phyloP scores from a whole-genome alignment of 495 filamentous ascomycete genomes.

The Parathielavia hyrcaniae region DNA sequence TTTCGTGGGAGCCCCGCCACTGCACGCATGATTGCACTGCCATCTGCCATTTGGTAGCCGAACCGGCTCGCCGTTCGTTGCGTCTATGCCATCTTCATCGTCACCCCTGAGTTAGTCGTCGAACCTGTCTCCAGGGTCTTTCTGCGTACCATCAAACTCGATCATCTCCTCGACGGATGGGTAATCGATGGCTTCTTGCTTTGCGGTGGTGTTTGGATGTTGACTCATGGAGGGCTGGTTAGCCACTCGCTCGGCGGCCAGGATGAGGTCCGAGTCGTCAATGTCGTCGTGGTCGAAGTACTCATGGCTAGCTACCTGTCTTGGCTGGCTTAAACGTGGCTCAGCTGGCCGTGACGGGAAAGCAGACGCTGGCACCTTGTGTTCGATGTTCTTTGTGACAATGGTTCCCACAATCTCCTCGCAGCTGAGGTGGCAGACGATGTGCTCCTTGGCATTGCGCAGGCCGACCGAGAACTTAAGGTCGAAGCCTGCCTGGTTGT shows the following conservation, averaged over 20 bases:
- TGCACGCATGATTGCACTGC: slow-evolving; percentile 75
- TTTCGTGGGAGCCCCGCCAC: slow-evolving; percentile 62
- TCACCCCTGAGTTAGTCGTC: slow-evolving; percentile 10
- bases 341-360: slow-evolving; percentile 40
- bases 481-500: slow-evolving; percentile 48
- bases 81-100: slow-evolving; percentile 16
- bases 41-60: slow-evolving; percentile 77
- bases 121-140: slow-evolving; percentile 36
- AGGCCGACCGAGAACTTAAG: slow-evolving; percentile 57
- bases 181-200: slow-evolving; percentile 24
- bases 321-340: background rate
- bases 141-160: slow-evolving; percentile 7
- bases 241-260: slow-evolving; percentile 22
- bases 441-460: slow-evolving; percentile 47
- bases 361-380: slow-evolving; percentile 49
- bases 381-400: slow-evolving; percentile 54
- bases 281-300: slow-evolving; percentile 23
- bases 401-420: slow-evolving; percentile 87
- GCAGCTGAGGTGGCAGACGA: slow-evolving; percentile 74
- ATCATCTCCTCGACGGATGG: slow-evolving; percentile 32
- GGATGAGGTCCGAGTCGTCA: slow-evolving; percentile 25
- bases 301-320: background rate
- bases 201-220: slow-evolving; percentile 12
- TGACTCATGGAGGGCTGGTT: background rate
- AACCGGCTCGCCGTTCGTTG: slow-evolving; percentile 38